Evolutionary conservation across 1,139 yeast species (phyloP).

Genomic region (Yamadazyma sp.): DNA sequence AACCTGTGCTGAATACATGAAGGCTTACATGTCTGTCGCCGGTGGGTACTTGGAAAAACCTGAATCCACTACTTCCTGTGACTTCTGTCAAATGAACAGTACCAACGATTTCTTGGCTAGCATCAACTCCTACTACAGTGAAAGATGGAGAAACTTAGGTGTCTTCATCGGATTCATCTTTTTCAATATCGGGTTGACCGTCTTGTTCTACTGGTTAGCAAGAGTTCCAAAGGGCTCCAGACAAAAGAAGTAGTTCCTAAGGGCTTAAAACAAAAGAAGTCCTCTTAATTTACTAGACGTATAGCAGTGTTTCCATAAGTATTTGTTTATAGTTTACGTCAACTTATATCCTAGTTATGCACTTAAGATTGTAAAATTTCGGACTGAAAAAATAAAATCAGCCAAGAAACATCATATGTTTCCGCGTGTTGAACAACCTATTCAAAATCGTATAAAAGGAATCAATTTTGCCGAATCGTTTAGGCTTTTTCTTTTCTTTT

Average conservation of each 20-base stretch:
- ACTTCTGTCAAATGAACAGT: constrained; percentile 46
- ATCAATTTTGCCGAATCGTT: neutral
- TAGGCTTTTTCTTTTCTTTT: too few species aligned
- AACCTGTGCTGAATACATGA: constrained; percentile 57
- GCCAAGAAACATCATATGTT: neutral
- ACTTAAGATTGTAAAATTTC: neutral
- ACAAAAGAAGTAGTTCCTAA: constrained; percentile 22
- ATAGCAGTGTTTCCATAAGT: too few species aligned
- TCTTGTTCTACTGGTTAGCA: constrained; percentile 68
- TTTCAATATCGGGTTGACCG: constrained; percentile 52
- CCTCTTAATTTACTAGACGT: too few species aligned
- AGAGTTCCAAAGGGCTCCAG: constrained; percentile 62
- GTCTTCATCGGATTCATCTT: constrained; percentile 47
- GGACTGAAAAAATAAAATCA: neutral
- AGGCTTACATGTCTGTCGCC: constrained; percentile 37
- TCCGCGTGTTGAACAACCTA: too few species aligned
- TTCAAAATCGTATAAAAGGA: neutral
- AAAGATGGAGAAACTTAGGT: constrained; percentile 72
- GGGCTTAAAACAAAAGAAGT: neutral
- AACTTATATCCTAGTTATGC: neutral
- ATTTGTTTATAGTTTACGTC: too few species aligned
- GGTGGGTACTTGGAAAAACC: constrained; percentile 54
- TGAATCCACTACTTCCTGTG: constrained; percentile 46
- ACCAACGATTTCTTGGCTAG: constrained; percentile 52
- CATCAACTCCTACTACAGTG: constrained; percentile 42